Conservation (phyloP, 2,329 filamentous ascomycete species). For the Xylaria sp. region DNA sequence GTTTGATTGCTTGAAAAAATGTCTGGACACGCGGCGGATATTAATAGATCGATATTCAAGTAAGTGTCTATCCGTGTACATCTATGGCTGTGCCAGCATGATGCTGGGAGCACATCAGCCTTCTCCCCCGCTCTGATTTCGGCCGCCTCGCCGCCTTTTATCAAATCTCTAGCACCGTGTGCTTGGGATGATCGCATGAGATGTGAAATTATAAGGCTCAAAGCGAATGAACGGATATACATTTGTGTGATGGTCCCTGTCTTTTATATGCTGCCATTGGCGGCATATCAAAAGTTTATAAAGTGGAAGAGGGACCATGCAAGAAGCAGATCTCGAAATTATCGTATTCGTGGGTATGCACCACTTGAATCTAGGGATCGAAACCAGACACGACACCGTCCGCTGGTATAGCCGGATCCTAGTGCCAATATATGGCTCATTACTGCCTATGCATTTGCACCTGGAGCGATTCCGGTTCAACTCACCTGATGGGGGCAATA, state of each 20-base stretch:
- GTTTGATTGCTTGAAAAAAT: constrained; percentile 5
- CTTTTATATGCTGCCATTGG: background rate
- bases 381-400: background rate
- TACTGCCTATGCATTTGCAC: background rate
- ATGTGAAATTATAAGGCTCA: background rate
- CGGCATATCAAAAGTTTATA: background rate
- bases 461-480: background rate
- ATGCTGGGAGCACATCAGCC: background rate
- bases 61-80: constrained; percentile 26
- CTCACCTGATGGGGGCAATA: background rate
- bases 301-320: background rate
- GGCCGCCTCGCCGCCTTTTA: background rate
- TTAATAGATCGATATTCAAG: constrained; percentile 41
- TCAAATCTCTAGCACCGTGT: background rate
- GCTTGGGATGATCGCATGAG: background rate
- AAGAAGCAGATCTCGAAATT: background rate
- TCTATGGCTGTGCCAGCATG: background rate
- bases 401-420: background rate
- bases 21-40: constrained; percentile 30
- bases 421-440: background rate
- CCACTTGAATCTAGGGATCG: background rate
- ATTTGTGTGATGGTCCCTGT: background rate
- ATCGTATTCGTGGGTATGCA: background rate
- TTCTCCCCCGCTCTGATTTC: constrained; percentile 22
- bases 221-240: background rate